These are phyloP conservation scores for Monilinia laxa DNA, from an alignment of 2,329 filamentous ascomycete species.

Conservation along the genomic window DNA sequence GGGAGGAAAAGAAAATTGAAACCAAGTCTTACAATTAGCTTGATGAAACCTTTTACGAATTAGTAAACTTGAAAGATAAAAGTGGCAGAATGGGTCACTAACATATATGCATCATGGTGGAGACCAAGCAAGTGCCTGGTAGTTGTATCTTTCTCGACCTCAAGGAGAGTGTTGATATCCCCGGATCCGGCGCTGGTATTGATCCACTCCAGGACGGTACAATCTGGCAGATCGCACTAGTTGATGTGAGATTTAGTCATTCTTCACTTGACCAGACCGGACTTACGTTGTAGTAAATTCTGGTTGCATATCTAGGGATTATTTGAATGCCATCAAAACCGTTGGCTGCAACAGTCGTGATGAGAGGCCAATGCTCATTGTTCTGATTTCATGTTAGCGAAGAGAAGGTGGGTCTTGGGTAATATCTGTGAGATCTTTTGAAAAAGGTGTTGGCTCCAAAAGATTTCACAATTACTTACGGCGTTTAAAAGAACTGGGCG, in stretches of 20 bases:
- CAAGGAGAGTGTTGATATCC: constrained; percentile 52
- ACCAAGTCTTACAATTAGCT: constrained; percentile 25
- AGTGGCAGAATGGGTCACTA: background rate
- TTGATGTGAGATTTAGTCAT: background rate
- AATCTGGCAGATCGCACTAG: constrained; percentile 53
- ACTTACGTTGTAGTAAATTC: constrained; percentile 59
- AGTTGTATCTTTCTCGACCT: constrained; percentile 51
- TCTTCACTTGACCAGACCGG: background rate
- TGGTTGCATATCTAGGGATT: constrained; percentile 59
- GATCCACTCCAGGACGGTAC: constrained; percentile 60
- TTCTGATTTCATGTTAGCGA: constrained; percentile 21
- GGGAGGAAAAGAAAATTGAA: background rate
- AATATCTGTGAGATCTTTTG: background rate
- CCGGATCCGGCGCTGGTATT: constrained; percentile 56
- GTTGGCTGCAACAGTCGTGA: constrained; percentile 50
- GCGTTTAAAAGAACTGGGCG: constrained; percentile 53
- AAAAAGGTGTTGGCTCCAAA: background rate
- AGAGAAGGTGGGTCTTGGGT: background rate
- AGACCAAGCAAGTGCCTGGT: constrained; percentile 56
- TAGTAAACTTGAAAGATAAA: background rate
- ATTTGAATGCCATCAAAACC: constrained; percentile 57
- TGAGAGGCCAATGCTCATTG: constrained; percentile 53
- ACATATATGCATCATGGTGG: constrained; percentile 38
- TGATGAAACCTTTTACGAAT: constrained; percentile 50
- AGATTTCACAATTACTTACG: constrained; percentile 41